phyloP scores from a whole-genome alignment of 1,284 basidiomycete genomes.

The Hymenochaete sp. region DNA sequence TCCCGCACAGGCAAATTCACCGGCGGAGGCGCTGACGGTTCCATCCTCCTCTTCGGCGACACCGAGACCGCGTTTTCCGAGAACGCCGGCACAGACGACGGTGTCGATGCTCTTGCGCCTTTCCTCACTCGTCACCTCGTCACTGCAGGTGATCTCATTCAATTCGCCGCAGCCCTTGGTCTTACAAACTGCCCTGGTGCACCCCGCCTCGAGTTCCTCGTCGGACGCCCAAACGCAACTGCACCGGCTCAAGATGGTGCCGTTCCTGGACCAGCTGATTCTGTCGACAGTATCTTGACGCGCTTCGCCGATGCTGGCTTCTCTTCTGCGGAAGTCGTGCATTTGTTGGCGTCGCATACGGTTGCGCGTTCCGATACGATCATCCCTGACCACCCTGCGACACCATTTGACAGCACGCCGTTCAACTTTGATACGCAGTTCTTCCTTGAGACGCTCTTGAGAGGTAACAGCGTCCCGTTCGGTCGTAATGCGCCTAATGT shows the following conservation, averaged over 20 bases:
- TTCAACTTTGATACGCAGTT: constrained; percentile 22
- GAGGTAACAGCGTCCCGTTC: constrained; percentile 18
- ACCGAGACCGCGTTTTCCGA: constrained; percentile 21
- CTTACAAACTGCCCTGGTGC: constrained; percentile 27
- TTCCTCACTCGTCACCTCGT: constrained; percentile 24
- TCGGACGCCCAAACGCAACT: constrained; percentile 22
- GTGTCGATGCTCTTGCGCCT: constrained; percentile 23
- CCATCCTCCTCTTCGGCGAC: constrained; percentile 17
- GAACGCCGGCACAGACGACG: constrained; percentile 26
- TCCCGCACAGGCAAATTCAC: constrained; percentile 14
- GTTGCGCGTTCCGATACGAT: constrained; percentile 20
- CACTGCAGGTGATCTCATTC: constrained; percentile 26
- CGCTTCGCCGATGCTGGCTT: constrained; percentile 24
- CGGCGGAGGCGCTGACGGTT: constrained; percentile 19
- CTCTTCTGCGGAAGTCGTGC: constrained; percentile 26
- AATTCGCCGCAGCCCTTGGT: constrained; percentile 26
- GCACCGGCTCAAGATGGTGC: constrained; percentile 23
- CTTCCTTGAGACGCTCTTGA: constrained; percentile 20
- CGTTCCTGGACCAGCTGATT: constrained; percentile 25
- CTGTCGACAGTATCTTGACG: constrained; percentile 24
- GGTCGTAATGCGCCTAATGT: constrained; percentile 6
- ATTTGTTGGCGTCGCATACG: constrained; percentile 22
- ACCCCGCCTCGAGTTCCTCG: constrained; percentile 23
- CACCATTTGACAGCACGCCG: constrained; percentile 20
- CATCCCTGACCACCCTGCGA: constrained; percentile 14